Conservation (phyloP, 768 basidiomycete genomes). For the Lactarius indigo region DNA sequence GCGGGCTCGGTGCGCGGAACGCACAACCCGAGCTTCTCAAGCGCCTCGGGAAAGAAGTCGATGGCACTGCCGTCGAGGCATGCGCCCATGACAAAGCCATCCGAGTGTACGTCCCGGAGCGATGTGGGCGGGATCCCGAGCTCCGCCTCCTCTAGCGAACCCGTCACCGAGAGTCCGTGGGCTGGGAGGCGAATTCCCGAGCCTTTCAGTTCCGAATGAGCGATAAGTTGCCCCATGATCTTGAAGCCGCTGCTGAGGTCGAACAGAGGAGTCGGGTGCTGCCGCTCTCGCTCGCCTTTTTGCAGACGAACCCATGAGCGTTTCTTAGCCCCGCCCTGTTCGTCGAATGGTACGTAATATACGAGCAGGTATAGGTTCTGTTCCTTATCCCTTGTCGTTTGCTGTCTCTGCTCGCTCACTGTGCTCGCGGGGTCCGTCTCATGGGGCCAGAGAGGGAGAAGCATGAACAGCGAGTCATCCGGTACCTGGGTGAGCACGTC, state of each 20-base stretch:
- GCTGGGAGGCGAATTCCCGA: slow-evolving; percentile 73
- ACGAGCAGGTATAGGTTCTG: slow-evolving; percentile 72
- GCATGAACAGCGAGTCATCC: slow-evolving; percentile 72
- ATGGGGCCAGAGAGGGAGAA: slow-evolving; percentile 82
- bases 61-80: slow-evolving; percentile 68
- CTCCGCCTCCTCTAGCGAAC: slow-evolving; percentile 45
- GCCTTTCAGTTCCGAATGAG: slow-evolving; percentile 66
- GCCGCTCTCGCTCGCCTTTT: slow-evolving; percentile 30
- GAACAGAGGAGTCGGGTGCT: slow-evolving; percentile 19
- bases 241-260: slow-evolving; percentile 64
- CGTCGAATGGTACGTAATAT: slow-evolving; percentile 65
- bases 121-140: slow-evolving; percentile 34
- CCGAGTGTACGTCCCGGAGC: slow-evolving; percentile 36
- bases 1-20: slow-evolving; percentile 25
- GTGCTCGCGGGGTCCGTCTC: slow-evolving; percentile 52
- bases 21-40: slow-evolving; percentile 71
- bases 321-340: slow-evolving; percentile 41
- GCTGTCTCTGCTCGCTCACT: slow-evolving; percentile 23
- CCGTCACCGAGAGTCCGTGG: slow-evolving; percentile 64
- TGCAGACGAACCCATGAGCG: slow-evolving; percentile 34
- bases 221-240: slow-evolving; percentile 69
- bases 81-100: slow-evolving; percentile 52
- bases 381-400: slow-evolving; percentile 36
- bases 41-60: slow-evolving; percentile 76
- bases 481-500: slow-evolving; percentile 61